Evolutionary conservation across 1,139 yeast species (phyloP).

Genomic region (Yamadazyma taylorii): DNA sequence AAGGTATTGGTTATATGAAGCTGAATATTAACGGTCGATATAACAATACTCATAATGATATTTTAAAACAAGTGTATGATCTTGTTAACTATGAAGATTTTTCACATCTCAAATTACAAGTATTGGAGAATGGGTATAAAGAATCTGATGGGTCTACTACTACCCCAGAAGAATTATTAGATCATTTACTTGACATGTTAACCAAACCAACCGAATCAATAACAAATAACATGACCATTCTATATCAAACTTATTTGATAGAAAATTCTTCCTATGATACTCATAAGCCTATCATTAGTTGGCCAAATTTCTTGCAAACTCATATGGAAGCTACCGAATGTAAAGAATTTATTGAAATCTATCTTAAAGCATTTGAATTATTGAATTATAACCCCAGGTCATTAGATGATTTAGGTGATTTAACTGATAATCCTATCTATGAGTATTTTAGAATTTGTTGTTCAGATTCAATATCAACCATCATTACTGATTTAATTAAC

Average conservation of each 20-base stretch:
- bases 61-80: constrained; percentile 30
- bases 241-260: constrained; percentile 27
- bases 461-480: constrained; percentile 6
- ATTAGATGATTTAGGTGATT: not conserved
- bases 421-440: constrained; percentile 5
- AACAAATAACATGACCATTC: constrained; percentile 24
- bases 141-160: constrained; percentile 17
- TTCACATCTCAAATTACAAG: constrained; percentile 34
- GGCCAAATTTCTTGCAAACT: constrained; percentile 36
- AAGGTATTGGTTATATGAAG: constrained; percentile 34
- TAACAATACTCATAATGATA: constrained; percentile 29
- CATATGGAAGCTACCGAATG: constrained; percentile 29
- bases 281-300: constrained; percentile 25
- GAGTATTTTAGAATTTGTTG: constrained; percentile 10
- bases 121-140: constrained; percentile 31
- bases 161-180: constrained; percentile 13
- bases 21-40: constrained; percentile 26
- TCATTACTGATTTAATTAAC: constrained; percentile 7
- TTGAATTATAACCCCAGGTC: constrained; percentile 9
- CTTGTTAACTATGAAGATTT: constrained; percentile 24
- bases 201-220: constrained; percentile 19
- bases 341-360: constrained; percentile 26
- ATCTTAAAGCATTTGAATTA: constrained; percentile 37
- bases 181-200: constrained; percentile 20
- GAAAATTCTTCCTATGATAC: constrained; percentile 29